phyloP scores from a whole-genome alignment of 768 basidiomycete species.

The Termitomyces bulborhizus region DNA sequence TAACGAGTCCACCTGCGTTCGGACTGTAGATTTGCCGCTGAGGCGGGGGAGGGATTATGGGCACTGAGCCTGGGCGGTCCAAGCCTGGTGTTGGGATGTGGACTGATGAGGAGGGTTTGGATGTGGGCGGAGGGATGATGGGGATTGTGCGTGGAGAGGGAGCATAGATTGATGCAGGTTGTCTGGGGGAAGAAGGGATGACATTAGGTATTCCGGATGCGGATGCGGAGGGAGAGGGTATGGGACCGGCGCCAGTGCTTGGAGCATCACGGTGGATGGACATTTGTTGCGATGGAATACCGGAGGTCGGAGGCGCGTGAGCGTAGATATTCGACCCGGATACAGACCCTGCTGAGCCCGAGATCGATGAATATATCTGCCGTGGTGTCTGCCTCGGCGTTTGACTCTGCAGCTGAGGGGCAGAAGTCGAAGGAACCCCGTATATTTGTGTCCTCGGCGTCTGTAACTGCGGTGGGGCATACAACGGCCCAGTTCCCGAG shows the following conservation, averaged over 20 bases:
- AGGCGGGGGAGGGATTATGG: not conserved
- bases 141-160: not conserved
- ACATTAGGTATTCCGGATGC: not conserved
- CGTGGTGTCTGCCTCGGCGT: conserved; percentile 1
- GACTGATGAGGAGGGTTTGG: not conserved
- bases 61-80: not conserved
- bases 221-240: not conserved
- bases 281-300: not conserved
- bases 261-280: not conserved
- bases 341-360: not conserved
- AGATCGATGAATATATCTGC: conserved; percentile 6
- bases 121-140: not conserved
- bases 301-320: not conserved
- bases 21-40: conserved; percentile 2
- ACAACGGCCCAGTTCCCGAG: not conserved
- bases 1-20: not conserved
- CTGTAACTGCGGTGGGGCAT: not conserved
- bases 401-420: not conserved
- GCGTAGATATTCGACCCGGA: not conserved
- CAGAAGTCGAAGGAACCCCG: not conserved
- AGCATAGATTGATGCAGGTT: not conserved
- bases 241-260: not conserved
- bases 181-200: not conserved
- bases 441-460: conserved; percentile 1
- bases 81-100: not conserved